phyloP scores from a whole-genome alignment of 768 basidiomycete species.

The Tremella fuciformis region DNA sequence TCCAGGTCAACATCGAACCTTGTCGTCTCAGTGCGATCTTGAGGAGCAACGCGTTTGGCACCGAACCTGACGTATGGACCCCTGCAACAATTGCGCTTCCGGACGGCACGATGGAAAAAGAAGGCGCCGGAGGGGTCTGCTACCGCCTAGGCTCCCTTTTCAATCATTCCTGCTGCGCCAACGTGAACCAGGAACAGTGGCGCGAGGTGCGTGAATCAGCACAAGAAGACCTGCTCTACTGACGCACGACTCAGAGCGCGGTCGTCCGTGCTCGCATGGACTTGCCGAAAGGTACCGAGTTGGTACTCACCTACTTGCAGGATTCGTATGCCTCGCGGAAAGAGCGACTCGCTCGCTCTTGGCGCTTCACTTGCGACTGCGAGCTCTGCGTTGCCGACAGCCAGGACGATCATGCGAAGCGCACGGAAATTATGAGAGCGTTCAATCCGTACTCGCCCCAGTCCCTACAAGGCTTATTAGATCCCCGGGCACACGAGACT shows the following conservation, averaged over 20 bases:
- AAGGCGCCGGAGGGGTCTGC: no score
- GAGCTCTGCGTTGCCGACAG: conserved; percentile 5
- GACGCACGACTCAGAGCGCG: background rate
- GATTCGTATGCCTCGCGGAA: background rate
- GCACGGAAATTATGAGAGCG: background rate
- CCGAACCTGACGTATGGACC: no score
- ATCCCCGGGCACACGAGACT: background rate
- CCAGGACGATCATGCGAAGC: background rate
- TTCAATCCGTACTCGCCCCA: background rate
- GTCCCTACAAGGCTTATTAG: background rate
- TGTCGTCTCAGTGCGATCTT: background rate
- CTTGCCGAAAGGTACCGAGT: conserved; percentile 4
- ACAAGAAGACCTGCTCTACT: background rate
- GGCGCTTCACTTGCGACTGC: conserved; percentile 11
- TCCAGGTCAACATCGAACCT: background rate
- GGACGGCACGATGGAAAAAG: no score
- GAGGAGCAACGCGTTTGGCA: conserved; percentile 1
- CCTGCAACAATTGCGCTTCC: no score
- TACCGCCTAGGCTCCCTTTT: conserved; percentile 6
- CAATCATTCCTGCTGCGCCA: conserved; percentile 14
- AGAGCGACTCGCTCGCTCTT: background rate
- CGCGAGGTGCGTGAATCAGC: background rate
- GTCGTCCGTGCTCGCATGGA: conserved; percentile 9
- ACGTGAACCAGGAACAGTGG: background rate
- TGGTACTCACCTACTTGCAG: conserved; percentile 5